phyloP scores from a whole-genome alignment of 345 rosid species.

The Bretschneidera sinensis region DNA sequence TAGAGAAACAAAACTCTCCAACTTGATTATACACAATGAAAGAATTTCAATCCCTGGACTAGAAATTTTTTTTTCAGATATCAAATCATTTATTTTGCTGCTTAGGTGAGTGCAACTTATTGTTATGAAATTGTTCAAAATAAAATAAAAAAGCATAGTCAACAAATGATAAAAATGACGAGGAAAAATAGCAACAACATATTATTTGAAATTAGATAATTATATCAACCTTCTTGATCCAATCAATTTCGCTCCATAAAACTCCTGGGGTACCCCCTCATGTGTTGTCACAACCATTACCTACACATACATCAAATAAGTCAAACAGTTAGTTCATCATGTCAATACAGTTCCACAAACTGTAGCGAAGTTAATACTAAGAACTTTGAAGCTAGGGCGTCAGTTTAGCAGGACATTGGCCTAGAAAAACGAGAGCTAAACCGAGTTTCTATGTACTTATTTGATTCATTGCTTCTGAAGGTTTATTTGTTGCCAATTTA shows the following conservation, averaged over 20 bases:
- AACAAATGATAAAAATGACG: not conserved
- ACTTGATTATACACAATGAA: not conserved
- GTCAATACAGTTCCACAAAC: not conserved
- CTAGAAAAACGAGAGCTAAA: constrained; percentile 8
- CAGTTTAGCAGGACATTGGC: constrained; percentile 1
- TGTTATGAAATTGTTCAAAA: too few species aligned
- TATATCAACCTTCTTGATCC: constrained; percentile 79
- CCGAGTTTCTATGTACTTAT: not conserved
- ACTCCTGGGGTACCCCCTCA: constrained; percentile 95
- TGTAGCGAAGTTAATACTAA: constrained; percentile 2
- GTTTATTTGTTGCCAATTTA: not conserved
- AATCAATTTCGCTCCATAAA: constrained; percentile 90
- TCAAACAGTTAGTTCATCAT: constrained; percentile 8
- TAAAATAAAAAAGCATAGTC: not conserved
- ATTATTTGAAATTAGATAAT: constrained; percentile 2
- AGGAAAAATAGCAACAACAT: not conserved
- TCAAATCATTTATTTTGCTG: not conserved
- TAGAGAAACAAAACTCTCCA: too few species aligned
- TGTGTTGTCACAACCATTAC: constrained; percentile 98
- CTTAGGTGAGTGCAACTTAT: not conserved
- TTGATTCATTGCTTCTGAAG: not conserved
- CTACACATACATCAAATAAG: constrained; percentile 30
- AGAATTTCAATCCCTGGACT: not conserved
- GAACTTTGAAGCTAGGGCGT: not conserved
- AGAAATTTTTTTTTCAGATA: not conserved